Conservation (phyloP, 1,284 basidiomycete genomes). For the Pterula multifida region DNA sequence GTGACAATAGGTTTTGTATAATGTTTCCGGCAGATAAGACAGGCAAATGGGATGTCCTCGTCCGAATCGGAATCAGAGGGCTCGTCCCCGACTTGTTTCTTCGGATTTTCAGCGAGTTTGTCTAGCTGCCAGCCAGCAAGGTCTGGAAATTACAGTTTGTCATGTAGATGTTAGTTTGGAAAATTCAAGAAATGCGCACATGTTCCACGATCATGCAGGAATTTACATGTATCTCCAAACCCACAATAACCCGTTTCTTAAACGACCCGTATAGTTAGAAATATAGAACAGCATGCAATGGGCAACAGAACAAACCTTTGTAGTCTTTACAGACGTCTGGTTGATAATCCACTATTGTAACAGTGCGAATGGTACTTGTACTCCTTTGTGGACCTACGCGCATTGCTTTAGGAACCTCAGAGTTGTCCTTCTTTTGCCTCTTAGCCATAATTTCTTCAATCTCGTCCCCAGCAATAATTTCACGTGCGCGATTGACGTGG, state of each 20-base stretch:
- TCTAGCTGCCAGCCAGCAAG: constrained; percentile 98
- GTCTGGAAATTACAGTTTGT: constrained; percentile 43
- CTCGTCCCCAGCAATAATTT: constrained; percentile 71
- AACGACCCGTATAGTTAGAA: too few species aligned
- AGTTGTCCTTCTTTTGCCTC: constrained; percentile 45
- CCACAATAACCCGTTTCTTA: constrained; percentile 98
- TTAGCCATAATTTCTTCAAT: constrained; percentile 63
- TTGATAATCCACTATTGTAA: constrained; percentile 96
- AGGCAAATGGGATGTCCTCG: constrained; percentile 95
- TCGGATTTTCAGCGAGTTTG: constrained; percentile 61
- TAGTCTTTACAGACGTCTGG: constrained; percentile 99
- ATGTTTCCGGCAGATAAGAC: constrained; percentile 88
- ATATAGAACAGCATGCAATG: constrained; percentile 8
- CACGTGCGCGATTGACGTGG: constrained; percentile 53
- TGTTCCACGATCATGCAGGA: constrained; percentile 80
- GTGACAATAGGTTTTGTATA: constrained; percentile 95
- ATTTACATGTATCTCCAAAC: constrained; percentile 98
- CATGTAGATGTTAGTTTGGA: constrained; percentile 9
- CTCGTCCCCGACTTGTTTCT: constrained; percentile 45
- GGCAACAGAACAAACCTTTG: constrained; percentile 55
- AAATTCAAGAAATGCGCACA: constrained; percentile 36
- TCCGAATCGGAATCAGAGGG: constrained; percentile 43
- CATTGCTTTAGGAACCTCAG: constrained; percentile 81
- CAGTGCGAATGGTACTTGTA: constrained; percentile 82
- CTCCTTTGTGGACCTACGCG: constrained; percentile 78